These are phyloP conservation scores for Fusarium tjaetaba DNA, from an alignment of 2,329 filamentous ascomycete genomes.

Conservation along the genomic window DNA sequence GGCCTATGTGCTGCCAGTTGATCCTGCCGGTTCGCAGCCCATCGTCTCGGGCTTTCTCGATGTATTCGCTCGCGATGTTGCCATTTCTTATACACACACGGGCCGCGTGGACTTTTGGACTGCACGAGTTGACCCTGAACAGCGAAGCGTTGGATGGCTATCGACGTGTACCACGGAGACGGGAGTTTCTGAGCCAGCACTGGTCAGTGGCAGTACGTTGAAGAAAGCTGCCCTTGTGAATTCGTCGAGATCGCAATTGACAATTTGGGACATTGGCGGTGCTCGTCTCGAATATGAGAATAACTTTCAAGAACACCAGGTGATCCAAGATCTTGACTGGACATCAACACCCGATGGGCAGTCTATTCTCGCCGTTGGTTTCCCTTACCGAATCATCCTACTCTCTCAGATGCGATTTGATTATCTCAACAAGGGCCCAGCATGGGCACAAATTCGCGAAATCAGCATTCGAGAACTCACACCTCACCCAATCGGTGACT, in stretches of 20 bases:
- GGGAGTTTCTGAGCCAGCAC: slow-evolving; percentile 73
- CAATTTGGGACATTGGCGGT: slow-evolving; percentile 90
- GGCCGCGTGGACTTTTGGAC: slow-evolving; percentile 88
- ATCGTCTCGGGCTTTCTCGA: slow-evolving; percentile 83
- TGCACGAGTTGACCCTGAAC: slow-evolving; percentile 72
- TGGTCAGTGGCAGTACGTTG: slow-evolving; percentile 86
- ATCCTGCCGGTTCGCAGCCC: slow-evolving; percentile 80
- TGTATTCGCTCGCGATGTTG: slow-evolving; percentile 85
- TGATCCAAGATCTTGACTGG: slow-evolving; percentile 91
- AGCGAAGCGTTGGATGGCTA: slow-evolving; percentile 79
- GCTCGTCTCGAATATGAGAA: slow-evolving; percentile 84
- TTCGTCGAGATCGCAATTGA: slow-evolving; percentile 75
- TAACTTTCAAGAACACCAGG: slow-evolving; percentile 76
- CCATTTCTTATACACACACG: slow-evolving; percentile 81
- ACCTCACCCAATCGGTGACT: slow-evolving; percentile 91
- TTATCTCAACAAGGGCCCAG: slow-evolving; percentile 87
- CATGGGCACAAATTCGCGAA: slow-evolving; percentile 86
- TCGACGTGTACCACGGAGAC: slow-evolving; percentile 85
- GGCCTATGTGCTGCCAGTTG: slow-evolving; percentile 80
- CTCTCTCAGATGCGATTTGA: slow-evolving; percentile 91
- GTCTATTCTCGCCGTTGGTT: slow-evolving; percentile 91
- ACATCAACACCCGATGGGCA: slow-evolving; percentile 90
- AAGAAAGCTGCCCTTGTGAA: slow-evolving; percentile 89
- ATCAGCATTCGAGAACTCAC: slow-evolving; percentile 84
- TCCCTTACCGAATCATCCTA: slow-evolving; percentile 84